Evolutionary conservation across 75 land plant species (phyloP).

Genomic region (Larix kaempferi): DNA sequence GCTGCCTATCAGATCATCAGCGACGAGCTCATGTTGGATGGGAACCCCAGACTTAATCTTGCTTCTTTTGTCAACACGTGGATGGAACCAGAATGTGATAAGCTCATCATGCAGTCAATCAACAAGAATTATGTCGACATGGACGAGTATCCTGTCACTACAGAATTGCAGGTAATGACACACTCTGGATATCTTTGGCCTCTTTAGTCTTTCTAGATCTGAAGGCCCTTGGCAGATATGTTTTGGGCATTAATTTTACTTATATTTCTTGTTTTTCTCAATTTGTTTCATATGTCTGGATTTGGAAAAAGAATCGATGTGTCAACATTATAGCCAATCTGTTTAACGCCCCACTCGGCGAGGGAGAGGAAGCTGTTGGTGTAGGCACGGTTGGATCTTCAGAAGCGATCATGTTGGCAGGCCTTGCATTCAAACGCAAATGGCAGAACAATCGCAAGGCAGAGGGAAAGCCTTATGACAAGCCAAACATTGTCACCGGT

Average conservation of each 20-base stretch:
- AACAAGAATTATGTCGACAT: slow-evolving; percentile 77
- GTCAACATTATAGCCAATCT: slow-evolving; percentile 69
- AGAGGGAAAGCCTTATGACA: slow-evolving; percentile 53
- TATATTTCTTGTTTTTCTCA: no score
- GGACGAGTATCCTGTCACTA: slow-evolving; percentile 74
- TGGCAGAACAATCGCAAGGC: slow-evolving; percentile 62
- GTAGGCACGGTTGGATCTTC: slow-evolving; percentile 64
- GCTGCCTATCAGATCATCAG: slow-evolving; percentile 70
- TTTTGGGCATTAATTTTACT: neutral
- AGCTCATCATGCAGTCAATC: slow-evolving; percentile 46
- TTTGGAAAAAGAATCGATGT: slow-evolving; percentile 50
- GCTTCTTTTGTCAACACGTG: slow-evolving; percentile 80
- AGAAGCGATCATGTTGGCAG: slow-evolving; percentile 68
- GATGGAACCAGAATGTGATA: slow-evolving; percentile 78
- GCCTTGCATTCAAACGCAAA: slow-evolving; percentile 58
- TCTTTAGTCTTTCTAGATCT: no score
- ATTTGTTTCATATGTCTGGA: no score
- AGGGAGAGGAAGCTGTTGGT: slow-evolving; percentile 41
- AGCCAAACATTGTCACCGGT: slow-evolving; percentile 64
- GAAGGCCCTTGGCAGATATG: neutral
- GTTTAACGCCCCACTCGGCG: slow-evolving; percentile 50
- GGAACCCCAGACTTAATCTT: slow-evolving; percentile 70
- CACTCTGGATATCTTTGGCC: no score
- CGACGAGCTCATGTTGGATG: slow-evolving; percentile 82
- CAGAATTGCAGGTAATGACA: slow-evolving; percentile 51